These are phyloP conservation scores for Nicotiana otophora DNA, from an alignment of 257 asterid genomes.

Conservation along the genomic window DNA sequence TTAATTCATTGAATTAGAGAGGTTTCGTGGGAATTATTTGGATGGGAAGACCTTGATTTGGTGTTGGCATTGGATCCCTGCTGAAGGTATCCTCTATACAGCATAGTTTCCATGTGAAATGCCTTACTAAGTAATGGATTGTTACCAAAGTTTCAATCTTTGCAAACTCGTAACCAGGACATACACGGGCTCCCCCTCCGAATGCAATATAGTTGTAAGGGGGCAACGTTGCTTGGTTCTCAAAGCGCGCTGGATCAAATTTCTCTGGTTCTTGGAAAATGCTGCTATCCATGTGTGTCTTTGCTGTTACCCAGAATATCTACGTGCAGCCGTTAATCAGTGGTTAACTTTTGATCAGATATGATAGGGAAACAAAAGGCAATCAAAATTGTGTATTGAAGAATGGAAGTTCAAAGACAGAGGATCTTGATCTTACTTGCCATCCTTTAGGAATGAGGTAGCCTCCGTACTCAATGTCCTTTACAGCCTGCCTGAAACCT, in stretches of 20 bases:
- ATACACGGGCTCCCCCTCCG: slow-evolving; percentile 66
- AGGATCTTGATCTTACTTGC: slow-evolving; percentile 39
- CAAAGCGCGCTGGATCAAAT: slow-evolving; percentile 54
- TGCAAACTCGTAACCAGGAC: slow-evolving; percentile 80
- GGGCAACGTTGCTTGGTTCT: slow-evolving; percentile 39
- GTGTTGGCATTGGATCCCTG: slow-evolving; percentile 61
- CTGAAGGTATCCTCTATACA: slow-evolving; percentile 30
- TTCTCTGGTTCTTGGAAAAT: slow-evolving; percentile 51
- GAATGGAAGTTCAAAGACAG: background rate
- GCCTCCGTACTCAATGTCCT: slow-evolving; percentile 52
- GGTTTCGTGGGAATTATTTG: slow-evolving; percentile 25
- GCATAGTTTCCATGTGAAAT: slow-evolving; percentile 54
- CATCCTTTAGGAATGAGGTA: slow-evolving; percentile 66
- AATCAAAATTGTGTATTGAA: background rate
- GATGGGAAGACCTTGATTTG: slow-evolving; percentile 58
- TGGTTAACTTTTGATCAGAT: background rate
- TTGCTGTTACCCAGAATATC: slow-evolving; percentile 53
- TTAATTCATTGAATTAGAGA: background rate
- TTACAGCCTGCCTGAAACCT: slow-evolving; percentile 47
- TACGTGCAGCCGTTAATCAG: slow-evolving; percentile 5
- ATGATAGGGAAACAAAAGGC: background rate
- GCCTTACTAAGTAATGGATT: slow-evolving; percentile 45
- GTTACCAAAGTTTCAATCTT: slow-evolving; percentile 53
- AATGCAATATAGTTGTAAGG: slow-evolving; percentile 61
- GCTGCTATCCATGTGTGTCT: slow-evolving; percentile 55